Base-by-base conservation (phyloP, 129 eudicot genomes). In the Cynara cardunculus region DNA sequence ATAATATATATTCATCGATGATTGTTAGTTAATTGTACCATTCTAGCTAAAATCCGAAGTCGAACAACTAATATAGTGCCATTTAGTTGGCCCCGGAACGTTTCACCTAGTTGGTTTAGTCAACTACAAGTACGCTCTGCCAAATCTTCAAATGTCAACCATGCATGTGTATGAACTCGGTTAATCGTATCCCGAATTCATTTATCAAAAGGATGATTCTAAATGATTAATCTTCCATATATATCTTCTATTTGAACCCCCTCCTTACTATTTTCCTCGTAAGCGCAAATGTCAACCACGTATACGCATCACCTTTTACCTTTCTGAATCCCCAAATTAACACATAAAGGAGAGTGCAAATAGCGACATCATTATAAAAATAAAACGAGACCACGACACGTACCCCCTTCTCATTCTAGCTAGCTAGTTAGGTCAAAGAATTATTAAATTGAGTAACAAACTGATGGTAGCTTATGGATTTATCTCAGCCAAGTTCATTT, bases 401-500 rank as follows among this genome's bases (percentile, higher is more conserved):
- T n/a, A n/a, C 24, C 74, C 21, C 68, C 74, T 37, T 28, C 77
- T 26, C 69, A 71, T 25, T 83, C 70, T 49, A 71, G 82, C 39
- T 37, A 39, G 13, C 22, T 53, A 56, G 65, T 78, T 72, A 62
- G 82, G 82, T 77, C 78, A 66, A 77, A 34, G 18, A 76, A 35
- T 69, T 76, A 53, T 53, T 68, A 22, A 49, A 76, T 53, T 25
- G 44, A 46, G 71, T 44, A 66, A 81, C 46, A 37, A 70, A 71
- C 4, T 13, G 31, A 71, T 49, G 39, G 59, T 69, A 37, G 32
- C 70, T 31, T 79, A 27, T 26, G 21, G 79, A 69, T 74, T 82
- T 61, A 59, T 82, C 78, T 39, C 56, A 82, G 49, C 75, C 78
- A 77, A 71, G 82, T 72, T 71, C 11, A 65, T 77, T 83, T 64